These are phyloP conservation scores for Ogataea parapolymorpha DNA, from an alignment of 805 yeast genomes.

Conservation along the genomic window DNA sequence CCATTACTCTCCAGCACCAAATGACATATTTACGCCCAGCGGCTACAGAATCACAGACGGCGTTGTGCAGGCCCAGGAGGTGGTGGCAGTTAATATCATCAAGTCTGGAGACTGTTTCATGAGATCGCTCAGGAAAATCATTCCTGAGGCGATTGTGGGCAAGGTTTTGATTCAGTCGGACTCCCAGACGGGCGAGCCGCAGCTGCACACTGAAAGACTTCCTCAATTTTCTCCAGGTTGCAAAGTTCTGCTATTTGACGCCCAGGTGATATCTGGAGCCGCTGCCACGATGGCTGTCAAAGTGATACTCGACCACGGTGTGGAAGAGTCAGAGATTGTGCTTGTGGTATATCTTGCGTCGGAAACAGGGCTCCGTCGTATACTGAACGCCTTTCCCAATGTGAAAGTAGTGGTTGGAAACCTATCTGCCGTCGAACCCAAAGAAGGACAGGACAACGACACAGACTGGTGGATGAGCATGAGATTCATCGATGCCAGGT, in stretches of 20 bases:
- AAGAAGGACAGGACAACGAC: conserved; percentile 31
- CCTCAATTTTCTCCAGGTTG: conserved; percentile 42
- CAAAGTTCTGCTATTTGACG: conserved; percentile 71
- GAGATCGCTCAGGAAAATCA: conserved; percentile 67
- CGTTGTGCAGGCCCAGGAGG: conserved; percentile 38
- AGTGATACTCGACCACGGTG: conserved; percentile 78
- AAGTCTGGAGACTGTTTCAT: conserved; percentile 93
- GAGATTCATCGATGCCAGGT: conserved; percentile 70
- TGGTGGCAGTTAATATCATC: conserved; percentile 74
- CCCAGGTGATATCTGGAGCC: conserved; percentile 89
- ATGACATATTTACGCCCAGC: conserved; percentile 40
- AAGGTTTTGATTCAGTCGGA: conserved; percentile 86
- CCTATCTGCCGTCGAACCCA: conserved; percentile 40
- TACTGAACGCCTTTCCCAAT: conserved; percentile 68
- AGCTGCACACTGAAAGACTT: conserved; percentile 73
- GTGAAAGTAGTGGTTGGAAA: conserved; percentile 70
- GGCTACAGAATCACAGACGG: conserved; percentile 29
- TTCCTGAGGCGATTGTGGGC: conserved; percentile 79
- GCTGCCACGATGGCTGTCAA: conserved; percentile 94
- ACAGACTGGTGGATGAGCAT: conserved; percentile 58
- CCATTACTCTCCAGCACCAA: conserved; percentile 32
- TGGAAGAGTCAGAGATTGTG: conserved; percentile 56
- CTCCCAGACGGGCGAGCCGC: conserved; percentile 89
- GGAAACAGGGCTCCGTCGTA: conserved; percentile 70
- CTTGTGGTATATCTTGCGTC: conserved; percentile 73